A percentile compares a stretch with the other conserved stretches of the same genome.
These are phyloP conservation scores for Pseudogymnoascus verrucosus DNA, from an alignment of 2,329 filamentous ascomycete genomes.

Conservation along the genomic window DNA sequence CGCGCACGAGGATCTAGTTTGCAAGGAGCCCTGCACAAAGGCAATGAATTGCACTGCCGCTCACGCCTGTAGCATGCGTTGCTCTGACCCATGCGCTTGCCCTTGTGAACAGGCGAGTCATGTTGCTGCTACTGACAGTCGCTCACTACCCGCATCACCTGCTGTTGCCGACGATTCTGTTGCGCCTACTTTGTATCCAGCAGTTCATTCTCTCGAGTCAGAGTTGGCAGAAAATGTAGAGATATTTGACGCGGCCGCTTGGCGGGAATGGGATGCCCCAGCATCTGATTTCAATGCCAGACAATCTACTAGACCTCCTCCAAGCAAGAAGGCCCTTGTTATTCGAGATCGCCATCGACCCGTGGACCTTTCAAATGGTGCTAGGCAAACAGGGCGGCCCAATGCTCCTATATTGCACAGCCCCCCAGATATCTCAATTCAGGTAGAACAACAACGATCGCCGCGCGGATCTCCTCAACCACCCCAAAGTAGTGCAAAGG, in stretches of 20 bases:
- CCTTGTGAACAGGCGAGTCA: not conserved
- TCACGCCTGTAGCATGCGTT: not conserved
- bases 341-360: not conserved
- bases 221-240: not conserved
- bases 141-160: not conserved
- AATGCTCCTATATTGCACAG: not conserved
- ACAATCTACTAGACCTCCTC: not conserved
- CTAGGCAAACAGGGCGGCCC: not conserved
- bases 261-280: not conserved
- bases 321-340: not conserved
- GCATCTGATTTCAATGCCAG: not conserved
- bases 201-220: not conserved
- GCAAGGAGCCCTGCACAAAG: conserved; percentile 19
- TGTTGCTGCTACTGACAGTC: not conserved
- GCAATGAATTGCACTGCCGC: conserved; percentile 15
- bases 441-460: not conserved
- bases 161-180: not conserved
- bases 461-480: not conserved
- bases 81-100: not conserved
- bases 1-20: conserved; percentile 20
- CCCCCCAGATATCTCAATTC: not conserved
- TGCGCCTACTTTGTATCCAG: not conserved
- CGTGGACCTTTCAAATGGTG: not conserved
- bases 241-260: not conserved
- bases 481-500: not conserved